Evolutionary conservation across 495 filamentous ascomycete genomes (phyloP), one percentile per base, ranked within the genome.

Genomic region (Aspergillus carlsbadensis): DNA sequence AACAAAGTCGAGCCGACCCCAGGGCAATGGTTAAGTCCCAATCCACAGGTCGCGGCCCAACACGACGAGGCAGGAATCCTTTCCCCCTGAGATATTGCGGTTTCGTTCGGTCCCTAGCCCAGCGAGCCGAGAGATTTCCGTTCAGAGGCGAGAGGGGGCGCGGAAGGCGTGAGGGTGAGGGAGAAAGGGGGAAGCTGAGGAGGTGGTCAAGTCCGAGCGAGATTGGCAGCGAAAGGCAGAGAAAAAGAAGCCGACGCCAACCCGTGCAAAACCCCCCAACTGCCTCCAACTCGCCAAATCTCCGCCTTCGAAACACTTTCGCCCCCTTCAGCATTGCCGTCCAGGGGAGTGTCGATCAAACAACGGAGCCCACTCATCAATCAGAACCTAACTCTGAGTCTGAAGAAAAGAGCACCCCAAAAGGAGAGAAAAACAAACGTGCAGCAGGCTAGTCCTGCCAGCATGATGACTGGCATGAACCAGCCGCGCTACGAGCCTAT

Each of bases 181-280:
- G 45, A 50, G 31, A 33, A 20, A 34, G 21, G 54, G 49, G 20
- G 31, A 43, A 60, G 44, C 11, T 17, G 44, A 22, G 34, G 47
- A 50, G 52, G 51, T 60, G 59, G 57, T 67, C 59, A 67, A 59
- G 57, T 65, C 62, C 6, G 18, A 18, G 26, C 6, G 18, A 18
- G 26, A 8, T 13, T 44, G 10, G 41, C n/a, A 62, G 56, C 36
- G 45, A 42, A 31, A 55, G 14, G 40, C 22, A 44, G 11, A 34
- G 15, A 39, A 48, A 54, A 54, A 52, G 35, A 54, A 52, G 18
- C 52, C 40, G 26, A 47, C 21, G 36, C 43, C 50, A 46, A 48
- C 41, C 47, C 31, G 22, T 13, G n/a, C 21, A 24, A n/a, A 50
- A 7, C 29, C 46, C 13, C 20, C 22, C 45, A 51, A 29, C 26